Evolutionary conservation across 495 filamentous ascomycete species (phyloP), one percentile per base, ranked within the genome.

Genomic region (Chaetomium cochliodes): DNA sequence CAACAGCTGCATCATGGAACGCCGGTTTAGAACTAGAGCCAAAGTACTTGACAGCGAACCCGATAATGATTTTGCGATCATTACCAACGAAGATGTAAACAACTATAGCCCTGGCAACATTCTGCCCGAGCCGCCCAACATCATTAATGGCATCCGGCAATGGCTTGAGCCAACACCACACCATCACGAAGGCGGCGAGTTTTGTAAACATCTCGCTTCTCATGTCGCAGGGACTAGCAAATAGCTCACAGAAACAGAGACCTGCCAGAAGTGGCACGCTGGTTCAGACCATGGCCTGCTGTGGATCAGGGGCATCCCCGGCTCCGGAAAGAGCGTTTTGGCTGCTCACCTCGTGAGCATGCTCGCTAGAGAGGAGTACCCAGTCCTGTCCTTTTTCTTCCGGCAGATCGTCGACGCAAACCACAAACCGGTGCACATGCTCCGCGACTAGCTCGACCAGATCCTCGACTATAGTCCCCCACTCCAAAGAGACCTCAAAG

Each of bases 361-460:
- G 5, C 72, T 83, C 15, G 62, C 61, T 30, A 50, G 47, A 20
- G 71, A 69, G 60, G 74, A 58, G 41, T 65, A 41, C 8, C 80
- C 79, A 0, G 78, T 83, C 2, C 69, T 85, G 0, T 84, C 69
- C 65, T 84, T 86, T 71, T 86, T 86, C 71, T 83, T 84, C 66
- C 78, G 82, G 3, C 78, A 84, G 50, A 84, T 83, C 65, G 79
- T 85, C 60, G 67, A 69, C 25, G 73, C 77, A 7, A 85, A 85
- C 62, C 77, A 79, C 65, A 65, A 69, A n/a, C 80, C 81, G 4
- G 39, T 46, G 13, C 62, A 60, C 20, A 39, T 70, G 76, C 80
- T 69, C 74, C 79, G 79, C 16, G 82, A 83, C 70, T 84, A 76
- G 74, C 61, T 81, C 11, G 67, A 62, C 16, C 78, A 81, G 64